Conservation (phyloP, 2,329 filamentous ascomycete genomes). For the Aspergillus sp. region DNA sequence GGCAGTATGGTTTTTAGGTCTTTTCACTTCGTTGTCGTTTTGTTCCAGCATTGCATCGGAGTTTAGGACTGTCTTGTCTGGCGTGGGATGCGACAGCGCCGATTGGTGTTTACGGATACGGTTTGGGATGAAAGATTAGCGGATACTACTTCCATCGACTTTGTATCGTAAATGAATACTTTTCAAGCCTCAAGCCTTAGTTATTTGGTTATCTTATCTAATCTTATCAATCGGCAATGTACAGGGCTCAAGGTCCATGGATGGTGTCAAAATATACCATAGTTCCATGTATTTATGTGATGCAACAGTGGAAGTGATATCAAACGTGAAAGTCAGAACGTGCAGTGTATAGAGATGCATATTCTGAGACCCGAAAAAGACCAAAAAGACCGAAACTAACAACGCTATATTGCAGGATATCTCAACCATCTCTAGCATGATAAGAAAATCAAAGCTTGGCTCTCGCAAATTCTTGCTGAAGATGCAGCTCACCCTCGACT, state of each 20-base stretch:
- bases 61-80: too few relatives aligned
- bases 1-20: not conserved
- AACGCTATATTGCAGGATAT: not conserved
- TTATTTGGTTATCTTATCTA: constrained; percentile 1
- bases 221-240: not conserved
- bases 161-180: not conserved
- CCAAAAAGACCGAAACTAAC: not conserved
- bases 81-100: too few relatives aligned
- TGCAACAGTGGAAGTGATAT: not conserved
- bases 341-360: not conserved
- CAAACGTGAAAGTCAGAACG: too few relatives aligned
- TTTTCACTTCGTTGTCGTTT: not conserved
- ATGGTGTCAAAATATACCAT: constrained; percentile 12
- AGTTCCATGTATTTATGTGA: not conserved
- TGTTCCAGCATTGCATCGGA: too few relatives aligned
- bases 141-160: not conserved
- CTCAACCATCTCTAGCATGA: not conserved
- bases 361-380: not conserved
- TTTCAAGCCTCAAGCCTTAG: too few relatives aligned
- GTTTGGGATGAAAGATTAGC: not conserved
- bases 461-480: constrained; percentile 29
- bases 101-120: too few relatives aligned
- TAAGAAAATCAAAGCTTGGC: constrained; percentile 18
- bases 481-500: constrained; percentile 33
- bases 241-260: constrained; percentile 13